phyloP scores from a whole-genome alignment of 2,329 filamentous ascomycete species.

The Colletotrichum falcatum region DNA sequence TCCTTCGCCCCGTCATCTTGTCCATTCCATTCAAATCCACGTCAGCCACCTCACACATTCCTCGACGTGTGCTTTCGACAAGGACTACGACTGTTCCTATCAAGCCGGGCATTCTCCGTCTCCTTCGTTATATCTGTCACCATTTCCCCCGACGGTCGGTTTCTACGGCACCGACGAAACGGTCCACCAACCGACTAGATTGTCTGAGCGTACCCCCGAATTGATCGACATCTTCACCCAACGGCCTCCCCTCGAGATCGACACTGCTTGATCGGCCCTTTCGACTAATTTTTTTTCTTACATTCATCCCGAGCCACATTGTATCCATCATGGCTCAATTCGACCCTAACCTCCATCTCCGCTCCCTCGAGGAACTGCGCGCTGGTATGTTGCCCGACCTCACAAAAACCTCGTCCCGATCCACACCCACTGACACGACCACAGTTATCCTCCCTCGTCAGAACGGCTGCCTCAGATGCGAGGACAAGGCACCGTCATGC shows the following conservation, averaged over 20 bases:
- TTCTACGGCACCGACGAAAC: conserved; percentile 3
- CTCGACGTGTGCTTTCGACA: conserved; percentile 13
- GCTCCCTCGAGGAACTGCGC: conserved; percentile 39
- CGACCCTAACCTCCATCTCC: conserved; percentile 40
- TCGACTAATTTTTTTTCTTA: conserved; percentile 9
- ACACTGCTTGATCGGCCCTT: conserved; percentile 27
- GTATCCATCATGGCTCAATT: conserved; percentile 32
- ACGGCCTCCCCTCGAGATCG: conserved; percentile 34
- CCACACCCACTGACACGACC: conserved; percentile 16
- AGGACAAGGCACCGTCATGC: conserved; percentile 56
- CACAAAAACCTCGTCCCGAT: neutral
- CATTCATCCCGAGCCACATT: conserved; percentile 1
- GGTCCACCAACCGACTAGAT: conserved; percentile 17
- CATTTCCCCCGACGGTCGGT: conserved; percentile 12
- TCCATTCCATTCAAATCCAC: conserved; percentile 31
- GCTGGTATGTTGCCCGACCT: conserved; percentile 31
- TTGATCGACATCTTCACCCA: conserved; percentile 31
- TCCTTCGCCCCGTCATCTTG: conserved; percentile 13
- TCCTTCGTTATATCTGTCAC: conserved; percentile 18
- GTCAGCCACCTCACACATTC: conserved; percentile 24
- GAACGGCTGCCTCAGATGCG: conserved; percentile 60
- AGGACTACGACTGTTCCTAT: conserved; percentile 17
- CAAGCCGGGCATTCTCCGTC: conserved; percentile 18
- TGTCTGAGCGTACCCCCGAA: conserved; percentile 28
- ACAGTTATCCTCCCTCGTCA: conserved; percentile 53